Evolutionary conservation across 495 filamentous ascomycete genomes (phyloP), one percentile per base, ranked within the genome.

Genomic region (Poronia punctata): DNA sequence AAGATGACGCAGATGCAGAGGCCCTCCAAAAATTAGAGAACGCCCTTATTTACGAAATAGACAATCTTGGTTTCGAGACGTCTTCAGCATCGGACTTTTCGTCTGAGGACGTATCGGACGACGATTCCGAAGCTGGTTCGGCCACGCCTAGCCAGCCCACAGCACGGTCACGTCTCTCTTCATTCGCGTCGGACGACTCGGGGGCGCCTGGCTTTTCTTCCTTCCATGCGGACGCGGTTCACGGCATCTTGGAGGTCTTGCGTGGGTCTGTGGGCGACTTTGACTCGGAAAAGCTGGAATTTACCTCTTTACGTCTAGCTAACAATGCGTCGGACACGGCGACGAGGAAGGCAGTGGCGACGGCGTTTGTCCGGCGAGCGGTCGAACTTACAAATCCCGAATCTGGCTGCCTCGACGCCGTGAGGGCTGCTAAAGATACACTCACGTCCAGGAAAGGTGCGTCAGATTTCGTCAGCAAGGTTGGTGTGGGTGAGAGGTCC

Each of bases 171-270:
- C 68, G 71, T 11, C 66, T 71, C 14, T 71, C 66, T 1, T 72
- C 67, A 5, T 74, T 74, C 43, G 62, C 72, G 22, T 73, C 71
- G 0, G 66, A 73, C 40, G 72, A 72, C 50, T 68, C 66, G 7
- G 57, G 52, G 8, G 43, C 50, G 14, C 56, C 59, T 9, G 46
- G 59, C 29, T 56, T 53, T 22, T 85, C 80, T 3, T 77, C 79
- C 11, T 97, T 96, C 75, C 86, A 95, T 52, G 71, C 82, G 29
- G 92, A 97, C 41, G 92, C 93, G 8, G 80, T 86, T 2, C 69
- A 76, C 50, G 92, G 86, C 46, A 74, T 97, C 19, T 75, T 89
- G 31, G 87, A 94, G 52, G 80, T 87, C 28, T 69, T 99, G 25
- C 66, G 68, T 27, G 64, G 57, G 2, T 61, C 57, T 21, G 78